Evolutionary conservation across 140 eudicot species (phyloP), one percentile per base, ranked within the genome.

Genomic region (Oenanthe javanica): DNA sequence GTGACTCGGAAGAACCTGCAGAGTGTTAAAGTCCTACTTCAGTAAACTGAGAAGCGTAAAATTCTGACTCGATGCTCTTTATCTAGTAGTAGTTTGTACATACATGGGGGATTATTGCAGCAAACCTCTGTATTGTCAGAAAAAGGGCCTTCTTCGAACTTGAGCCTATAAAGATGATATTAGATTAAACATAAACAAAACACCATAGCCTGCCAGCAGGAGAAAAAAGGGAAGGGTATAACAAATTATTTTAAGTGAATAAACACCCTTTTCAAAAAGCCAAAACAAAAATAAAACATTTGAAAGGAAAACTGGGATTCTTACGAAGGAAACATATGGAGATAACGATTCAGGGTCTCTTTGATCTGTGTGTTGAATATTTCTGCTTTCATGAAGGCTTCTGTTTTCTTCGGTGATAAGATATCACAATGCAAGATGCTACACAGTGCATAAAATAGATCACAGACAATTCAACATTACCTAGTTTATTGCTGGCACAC

Each of bases 301-400:
- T 12, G 1, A 8, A 42, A 80, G 63, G 67, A 67, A 18, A 46
- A 21, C 19, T 23, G 72, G 45, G 42, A 46, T 79, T 78, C 97
- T 87, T 90, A 92, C 93, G 81, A 80, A 19, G 86, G 82, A 45
- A 84, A 69, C 57, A 81, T 46, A 69, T 80, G 81, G 43, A 82
- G 57, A 66, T 79, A 84, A 74, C 54, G 77, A 21, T 52, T 38
- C 9, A 84, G 51, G 55, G 84, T 74, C 75, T 69, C 77, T 80
- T 74, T 80, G 23, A 82, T 64, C 45, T 73, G 85, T 25, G 23
- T 15, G 5, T n/a, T 8, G 72, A 80, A 21, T 13, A 80, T 54
- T 27, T 66, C 73, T 66, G 73, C 73, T 66, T 66, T 66, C 45
- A 25, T 31, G 73, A 82, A 45, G 13, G 79, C 80, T 27, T 84